A percentile compares a stretch with the other conserved stretches of the same genome.
These are phyloP conservation scores for Exophiala sp. DNA, from an alignment of 2,329 filamentous ascomycete species.

Conservation along the genomic window DNA sequence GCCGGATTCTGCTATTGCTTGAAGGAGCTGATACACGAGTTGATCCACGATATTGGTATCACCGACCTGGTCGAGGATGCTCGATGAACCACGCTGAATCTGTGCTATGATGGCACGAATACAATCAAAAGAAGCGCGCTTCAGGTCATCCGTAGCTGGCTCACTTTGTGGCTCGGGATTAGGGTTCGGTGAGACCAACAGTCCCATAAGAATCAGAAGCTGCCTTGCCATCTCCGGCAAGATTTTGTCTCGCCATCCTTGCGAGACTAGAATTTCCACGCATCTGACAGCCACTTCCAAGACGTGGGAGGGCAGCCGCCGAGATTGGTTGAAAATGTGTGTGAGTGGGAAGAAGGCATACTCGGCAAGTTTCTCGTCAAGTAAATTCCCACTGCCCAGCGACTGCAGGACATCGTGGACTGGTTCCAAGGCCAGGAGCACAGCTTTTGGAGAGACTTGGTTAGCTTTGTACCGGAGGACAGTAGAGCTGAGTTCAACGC, in stretches of 20 bases:
- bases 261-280: constrained; percentile 63
- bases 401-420: constrained; percentile 38
- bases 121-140: constrained; percentile 63
- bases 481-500: constrained; percentile 53
- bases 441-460: constrained; percentile 41
- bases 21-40: constrained; percentile 71
- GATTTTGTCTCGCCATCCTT: constrained; percentile 73
- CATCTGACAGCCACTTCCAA: constrained; percentile 73
- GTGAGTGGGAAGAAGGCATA: constrained; percentile 93
- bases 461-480: constrained; percentile 47
- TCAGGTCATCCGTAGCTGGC: constrained; percentile 62
- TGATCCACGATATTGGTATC: constrained; percentile 76
- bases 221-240: constrained; percentile 70
- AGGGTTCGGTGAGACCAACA: constrained; percentile 69
- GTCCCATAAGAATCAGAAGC: constrained; percentile 74
- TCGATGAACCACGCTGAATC: constrained; percentile 43
- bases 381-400: constrained; percentile 37
- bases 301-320: constrained; percentile 60
- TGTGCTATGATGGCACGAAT: constrained; percentile 56
- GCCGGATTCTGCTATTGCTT: constrained; percentile 59
- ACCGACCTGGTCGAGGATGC: constrained; percentile 46
- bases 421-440: constrained; percentile 45
- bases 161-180: constrained; percentile 50
- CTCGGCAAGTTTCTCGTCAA: constrained; percentile 82
- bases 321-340: constrained; percentile 72